These are phyloP conservation scores for Dittrichia graveolens DNA, from an alignment of 129 eudicot species.

Conservation along the genomic window DNA sequence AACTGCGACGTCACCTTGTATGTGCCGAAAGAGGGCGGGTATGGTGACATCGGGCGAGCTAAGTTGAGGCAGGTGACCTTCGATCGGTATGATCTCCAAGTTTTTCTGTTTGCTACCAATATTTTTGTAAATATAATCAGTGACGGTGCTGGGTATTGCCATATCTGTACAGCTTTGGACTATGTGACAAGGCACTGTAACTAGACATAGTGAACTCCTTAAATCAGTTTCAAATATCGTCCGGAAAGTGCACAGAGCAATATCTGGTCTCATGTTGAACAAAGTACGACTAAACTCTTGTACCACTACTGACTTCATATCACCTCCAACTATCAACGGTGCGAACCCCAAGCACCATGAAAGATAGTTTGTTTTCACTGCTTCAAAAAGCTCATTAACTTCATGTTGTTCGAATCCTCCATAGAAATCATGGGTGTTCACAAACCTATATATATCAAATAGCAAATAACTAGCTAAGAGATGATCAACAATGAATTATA, in stretches of 20 bases:
- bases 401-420: slow-evolving; percentile 93
- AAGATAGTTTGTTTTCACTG: slow-evolving; percentile 73
- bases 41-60: slow-evolving; percentile 92
- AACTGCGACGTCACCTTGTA: slow-evolving; percentile 58
- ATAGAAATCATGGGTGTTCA: slow-evolving; percentile 81
- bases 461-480: no score
- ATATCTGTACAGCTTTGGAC: slow-evolving; percentile 90
- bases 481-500: no score
- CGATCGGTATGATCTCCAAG: slow-evolving; percentile 96
- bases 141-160: slow-evolving; percentile 85
- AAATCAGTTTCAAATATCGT: slow-evolving; percentile 80
- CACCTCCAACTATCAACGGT: slow-evolving; percentile 83
- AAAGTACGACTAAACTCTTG: slow-evolving; percentile 91
- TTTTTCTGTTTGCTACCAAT: slow-evolving; percentile 58
- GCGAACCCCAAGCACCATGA: slow-evolving; percentile 95
- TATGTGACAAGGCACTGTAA: slow-evolving; percentile 80
- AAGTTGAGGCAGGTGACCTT: slow-evolving; percentile 92
- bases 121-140: slow-evolving; percentile 85
- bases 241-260: slow-evolving; percentile 71
- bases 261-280: slow-evolving; percentile 97
- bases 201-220: slow-evolving; percentile 60
- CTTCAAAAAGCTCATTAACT: slow-evolving; percentile 75
- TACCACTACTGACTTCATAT: slow-evolving; percentile 82
- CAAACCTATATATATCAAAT: slow-evolving; percentile 43
- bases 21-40: slow-evolving; percentile 87